phyloP scores from a whole-genome alignment of 2,329 filamentous ascomycete species.

The Monosporascus cannonballus region DNA sequence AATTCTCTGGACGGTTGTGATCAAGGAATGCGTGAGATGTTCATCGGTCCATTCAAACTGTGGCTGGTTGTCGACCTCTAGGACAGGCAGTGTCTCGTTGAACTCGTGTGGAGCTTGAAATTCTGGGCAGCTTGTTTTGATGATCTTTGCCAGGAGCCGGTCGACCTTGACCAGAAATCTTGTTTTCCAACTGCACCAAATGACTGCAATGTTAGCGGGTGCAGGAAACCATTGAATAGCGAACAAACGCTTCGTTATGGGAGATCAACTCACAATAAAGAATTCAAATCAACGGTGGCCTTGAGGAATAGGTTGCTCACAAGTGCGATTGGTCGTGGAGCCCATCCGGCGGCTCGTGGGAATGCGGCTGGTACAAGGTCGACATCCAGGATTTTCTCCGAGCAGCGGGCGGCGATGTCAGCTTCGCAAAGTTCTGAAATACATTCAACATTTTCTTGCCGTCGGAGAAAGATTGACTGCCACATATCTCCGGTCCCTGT shows the following conservation, averaged over 20 bases:
- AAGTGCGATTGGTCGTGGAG: not conserved
- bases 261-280: slow-evolving; percentile 6
- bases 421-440: slow-evolving; percentile 5
- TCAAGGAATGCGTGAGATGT: too few species aligned
- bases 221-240: too few species aligned
- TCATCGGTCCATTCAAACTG: too few species aligned
- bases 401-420: slow-evolving; percentile 5
- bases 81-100: too few species aligned
- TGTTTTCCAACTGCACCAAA: slow-evolving; percentile 4
- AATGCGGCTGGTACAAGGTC: slow-evolving; percentile 4
- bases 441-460: slow-evolving; percentile 2
- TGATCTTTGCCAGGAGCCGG: slow-evolving; percentile 1
- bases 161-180: slow-evolving; percentile 6
- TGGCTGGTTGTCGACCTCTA: too few species aligned
- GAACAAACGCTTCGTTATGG: too few species aligned
- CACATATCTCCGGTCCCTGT: slow-evolving; percentile 6
- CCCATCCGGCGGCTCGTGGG: not conserved
- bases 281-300: slow-evolving; percentile 3
- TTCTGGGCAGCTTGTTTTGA: not conserved
- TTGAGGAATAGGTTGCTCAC: slow-evolving; percentile 6
- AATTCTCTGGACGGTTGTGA: slow-evolving; percentile 1
- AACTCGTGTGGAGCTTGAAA: not conserved
- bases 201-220: not conserved
- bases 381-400: slow-evolving; percentile 9
- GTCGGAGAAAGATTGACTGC: slow-evolving; percentile 4